Percentiles rank a stretch among this genome's conserved stretches.
phyloP scores from a whole-genome alignment of 139 green algal species.

The Protoeuglena noctilucae region DNA sequence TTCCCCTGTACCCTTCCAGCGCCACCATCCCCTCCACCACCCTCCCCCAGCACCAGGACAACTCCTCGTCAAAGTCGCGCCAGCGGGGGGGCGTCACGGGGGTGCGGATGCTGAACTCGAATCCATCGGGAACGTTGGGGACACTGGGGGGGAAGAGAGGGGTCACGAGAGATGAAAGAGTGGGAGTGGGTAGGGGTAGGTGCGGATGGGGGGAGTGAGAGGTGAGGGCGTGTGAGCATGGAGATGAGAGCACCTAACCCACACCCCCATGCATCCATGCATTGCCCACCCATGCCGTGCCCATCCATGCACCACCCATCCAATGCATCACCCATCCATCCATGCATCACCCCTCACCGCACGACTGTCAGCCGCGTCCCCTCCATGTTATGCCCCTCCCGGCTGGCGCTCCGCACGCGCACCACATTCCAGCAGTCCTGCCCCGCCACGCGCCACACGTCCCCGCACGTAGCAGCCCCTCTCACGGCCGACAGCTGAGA shows the following conservation, averaged over 20 bases:
- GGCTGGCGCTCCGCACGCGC: slow-evolving; percentile 44
- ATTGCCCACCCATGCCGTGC: background rate
- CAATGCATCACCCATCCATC: background rate
- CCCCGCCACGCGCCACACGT: too few species aligned
- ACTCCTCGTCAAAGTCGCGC: slow-evolving; percentile 55
- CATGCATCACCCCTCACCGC: background rate
- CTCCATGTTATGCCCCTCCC: slow-evolving; percentile 43
- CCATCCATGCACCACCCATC: slow-evolving; percentile 5
- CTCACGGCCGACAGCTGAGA: slow-evolving; percentile 24
- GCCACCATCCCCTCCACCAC: slow-evolving; percentile 44
- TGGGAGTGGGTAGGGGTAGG: too few species aligned
- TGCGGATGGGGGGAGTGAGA: too few species aligned
- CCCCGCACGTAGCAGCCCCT: slow-evolving; percentile 28
- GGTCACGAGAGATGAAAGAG: too few species aligned
- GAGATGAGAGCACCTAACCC: too few species aligned
- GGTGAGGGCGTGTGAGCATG: too few species aligned
- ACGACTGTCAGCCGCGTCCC: slow-evolving; percentile 60
- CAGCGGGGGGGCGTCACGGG: slow-evolving; percentile 68
- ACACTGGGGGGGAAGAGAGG: too few species aligned
- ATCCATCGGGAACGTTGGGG: slow-evolving; percentile 45
- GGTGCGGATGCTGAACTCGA: slow-evolving; percentile 80
- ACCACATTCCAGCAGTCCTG: slow-evolving; percentile 73
- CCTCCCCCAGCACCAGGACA: slow-evolving; percentile 36
- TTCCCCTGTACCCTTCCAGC: slow-evolving; percentile 19
- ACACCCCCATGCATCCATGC: too few species aligned